Evolutionary conservation across 306 rosid genomes (phyloP).

Genomic region (Glycine latifolia): DNA sequence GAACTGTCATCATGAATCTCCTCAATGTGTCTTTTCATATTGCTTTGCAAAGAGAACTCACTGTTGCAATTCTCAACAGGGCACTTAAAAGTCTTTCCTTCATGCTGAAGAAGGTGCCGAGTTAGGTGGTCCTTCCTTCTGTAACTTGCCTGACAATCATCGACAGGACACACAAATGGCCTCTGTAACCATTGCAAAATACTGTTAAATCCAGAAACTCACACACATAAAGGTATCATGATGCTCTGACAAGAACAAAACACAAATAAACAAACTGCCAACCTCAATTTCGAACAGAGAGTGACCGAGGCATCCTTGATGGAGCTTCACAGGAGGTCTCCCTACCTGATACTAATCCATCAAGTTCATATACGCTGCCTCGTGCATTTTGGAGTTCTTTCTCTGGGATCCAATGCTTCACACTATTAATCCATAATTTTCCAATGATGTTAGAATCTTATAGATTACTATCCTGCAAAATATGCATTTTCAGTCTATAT

Average conservation of each 20-base stretch:
- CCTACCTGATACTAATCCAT: constrained; percentile 95
- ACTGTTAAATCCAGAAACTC: background rate
- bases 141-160: constrained; percentile 77
- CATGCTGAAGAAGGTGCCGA: constrained; percentile 78
- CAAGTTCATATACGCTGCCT: constrained; percentile 71
- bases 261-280: constrained; percentile 54
- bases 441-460: constrained; percentile 49
- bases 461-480: constrained; percentile 69
- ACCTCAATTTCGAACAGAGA: constrained; percentile 60
- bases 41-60: constrained; percentile 61
- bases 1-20: constrained; percentile 60
- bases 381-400: constrained; percentile 95
- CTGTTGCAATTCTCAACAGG: constrained; percentile 65
- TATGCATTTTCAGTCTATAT: constrained; percentile 47
- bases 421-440: constrained; percentile 53
- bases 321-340: constrained; percentile 99
- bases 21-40: constrained; percentile 65
- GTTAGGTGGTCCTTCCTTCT: constrained; percentile 93
- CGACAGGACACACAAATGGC: constrained; percentile 63
- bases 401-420: constrained; percentile 99
- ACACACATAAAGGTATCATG: background rate
- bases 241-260: background rate
- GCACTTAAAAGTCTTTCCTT: constrained; percentile 73
- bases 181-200: constrained; percentile 62
- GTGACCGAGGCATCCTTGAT: constrained; percentile 88